Evolutionary conservation across 1,284 basidiomycete species (phyloP).

Genomic region (Cutaneotrichosporon sp.): DNA sequence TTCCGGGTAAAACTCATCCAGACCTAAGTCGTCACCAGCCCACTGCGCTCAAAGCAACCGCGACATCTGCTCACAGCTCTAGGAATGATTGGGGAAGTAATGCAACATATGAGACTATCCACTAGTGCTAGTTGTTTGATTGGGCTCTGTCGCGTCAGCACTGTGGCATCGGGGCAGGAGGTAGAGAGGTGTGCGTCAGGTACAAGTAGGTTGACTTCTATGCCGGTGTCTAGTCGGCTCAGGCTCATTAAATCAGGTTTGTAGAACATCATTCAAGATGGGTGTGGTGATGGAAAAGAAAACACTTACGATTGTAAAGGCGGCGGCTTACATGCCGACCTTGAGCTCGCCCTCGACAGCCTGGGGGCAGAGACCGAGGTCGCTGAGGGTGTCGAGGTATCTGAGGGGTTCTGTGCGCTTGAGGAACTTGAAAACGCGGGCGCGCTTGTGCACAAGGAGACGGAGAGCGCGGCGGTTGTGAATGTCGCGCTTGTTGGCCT

Average conservation of each 20-base stretch:
- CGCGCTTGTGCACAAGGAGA: slow-evolving; percentile 71
- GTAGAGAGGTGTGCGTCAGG: slow-evolving; percentile 10
- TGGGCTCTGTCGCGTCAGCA: background rate
- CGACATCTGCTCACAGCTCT: too few relatives aligned
- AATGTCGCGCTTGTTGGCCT: slow-evolving; percentile 65
- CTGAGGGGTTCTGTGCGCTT: slow-evolving; percentile 61
- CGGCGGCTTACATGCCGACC: slow-evolving; percentile 48
- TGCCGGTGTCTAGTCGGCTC: slow-evolving; percentile 23
- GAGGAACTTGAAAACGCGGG: slow-evolving; percentile 76
- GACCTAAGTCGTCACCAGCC: background rate
- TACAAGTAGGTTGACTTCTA: slow-evolving; percentile 27
- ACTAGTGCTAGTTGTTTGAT: slow-evolving; percentile 1
- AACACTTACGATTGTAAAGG: slow-evolving; percentile 4
- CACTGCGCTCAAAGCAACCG: too few relatives aligned
- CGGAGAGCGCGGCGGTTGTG: slow-evolving; percentile 70
- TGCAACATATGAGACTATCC: slow-evolving; percentile 5
- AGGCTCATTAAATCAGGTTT: slow-evolving; percentile 51
- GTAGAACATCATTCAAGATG: slow-evolving; percentile 38
- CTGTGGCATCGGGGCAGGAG: background rate
- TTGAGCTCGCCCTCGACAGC: slow-evolving; percentile 85
- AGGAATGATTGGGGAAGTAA: background rate
- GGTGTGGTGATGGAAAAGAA: background rate
- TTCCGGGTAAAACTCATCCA: too few relatives aligned
- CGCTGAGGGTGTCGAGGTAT: slow-evolving; percentile 67
- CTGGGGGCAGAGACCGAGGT: slow-evolving; percentile 69